phyloP scores from a whole-genome alignment of 176 grass and related monocot species.

The barley (Hordeum vulgare) region DNA sequence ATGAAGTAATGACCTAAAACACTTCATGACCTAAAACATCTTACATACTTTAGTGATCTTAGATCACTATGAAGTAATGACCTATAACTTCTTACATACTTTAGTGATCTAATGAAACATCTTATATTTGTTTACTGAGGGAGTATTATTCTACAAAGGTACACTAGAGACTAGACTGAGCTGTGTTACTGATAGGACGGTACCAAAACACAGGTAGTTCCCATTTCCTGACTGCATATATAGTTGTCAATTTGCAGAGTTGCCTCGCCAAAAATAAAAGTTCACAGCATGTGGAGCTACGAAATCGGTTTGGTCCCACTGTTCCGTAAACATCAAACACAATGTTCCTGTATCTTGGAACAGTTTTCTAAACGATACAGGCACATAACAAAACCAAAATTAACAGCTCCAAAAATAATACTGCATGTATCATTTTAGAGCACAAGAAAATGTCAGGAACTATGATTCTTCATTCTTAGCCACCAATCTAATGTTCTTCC shows the following conservation, averaged over 20 bases:
- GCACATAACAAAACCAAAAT: background rate
- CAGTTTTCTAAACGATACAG: background rate
- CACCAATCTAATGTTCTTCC: slow-evolving; percentile 54
- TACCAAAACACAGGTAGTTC: slow-evolving; percentile 11
- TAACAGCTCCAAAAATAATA: background rate
- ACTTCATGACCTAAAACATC: no score
- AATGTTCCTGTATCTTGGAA: background rate
- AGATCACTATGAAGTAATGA: no score
- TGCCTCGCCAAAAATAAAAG: background rate
- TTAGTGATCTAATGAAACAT: no score
- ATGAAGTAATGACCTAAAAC: no score
- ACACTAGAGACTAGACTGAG: background rate
- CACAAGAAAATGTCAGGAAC: background rate
- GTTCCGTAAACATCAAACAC: background rate
- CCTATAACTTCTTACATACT: no score
- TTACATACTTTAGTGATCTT: no score
- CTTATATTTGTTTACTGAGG: background rate
- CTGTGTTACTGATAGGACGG: background rate
- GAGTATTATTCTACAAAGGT: background rate
- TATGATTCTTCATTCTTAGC: slow-evolving; percentile 31
- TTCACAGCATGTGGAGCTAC: background rate
- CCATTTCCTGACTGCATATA: background rate
- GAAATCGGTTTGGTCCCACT: background rate
- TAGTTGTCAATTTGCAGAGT: background rate
- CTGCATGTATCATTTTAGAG: background rate